Percentiles rank a stretch among this genome's conserved stretches.
Evolutionary conservation across 176 grass and related monocot species (phyloP).

Genomic region (Eleusine indica): DNA sequence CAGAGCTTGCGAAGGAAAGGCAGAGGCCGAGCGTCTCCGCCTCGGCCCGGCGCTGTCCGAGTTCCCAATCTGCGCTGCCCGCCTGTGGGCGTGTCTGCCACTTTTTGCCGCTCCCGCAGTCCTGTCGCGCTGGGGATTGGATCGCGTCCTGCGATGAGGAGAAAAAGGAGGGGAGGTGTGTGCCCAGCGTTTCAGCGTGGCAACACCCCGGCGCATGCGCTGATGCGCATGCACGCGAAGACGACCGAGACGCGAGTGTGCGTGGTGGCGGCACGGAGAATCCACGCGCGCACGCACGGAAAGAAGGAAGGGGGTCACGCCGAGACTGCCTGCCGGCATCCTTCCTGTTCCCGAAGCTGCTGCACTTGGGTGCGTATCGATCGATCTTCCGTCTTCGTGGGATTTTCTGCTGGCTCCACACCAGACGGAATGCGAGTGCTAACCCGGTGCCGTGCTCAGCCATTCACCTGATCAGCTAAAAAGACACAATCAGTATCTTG

Average conservation of each 20-base stretch:
- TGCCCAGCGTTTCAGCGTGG: not conserved
- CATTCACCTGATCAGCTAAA: constrained; percentile 15
- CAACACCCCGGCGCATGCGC: not conserved
- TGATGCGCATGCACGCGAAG: constrained; percentile 38
- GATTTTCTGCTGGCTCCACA: not conserved
- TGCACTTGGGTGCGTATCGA: not conserved
- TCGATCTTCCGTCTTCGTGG: not conserved
- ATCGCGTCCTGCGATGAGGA: not conserved
- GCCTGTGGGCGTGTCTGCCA: constrained; percentile 22
- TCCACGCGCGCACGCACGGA: not conserved
- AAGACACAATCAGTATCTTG: constrained; percentile 6
- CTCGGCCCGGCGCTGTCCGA: not conserved
- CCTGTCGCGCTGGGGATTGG: not conserved
- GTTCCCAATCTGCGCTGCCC: constrained; percentile 25
- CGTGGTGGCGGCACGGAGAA: not conserved
- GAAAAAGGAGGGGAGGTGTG: not conserved
- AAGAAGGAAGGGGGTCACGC: not conserved
- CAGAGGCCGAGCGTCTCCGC: not conserved
- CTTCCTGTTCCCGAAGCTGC: constrained; percentile 27
- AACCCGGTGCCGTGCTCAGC: not conserved
- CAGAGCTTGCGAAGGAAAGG: not conserved
- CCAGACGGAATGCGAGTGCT: not conserved
- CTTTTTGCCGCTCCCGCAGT: not conserved
- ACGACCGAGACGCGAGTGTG: not conserved
- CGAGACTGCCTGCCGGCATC: not conserved